These are phyloP conservation scores for Suillus clintonianus DNA, from an alignment of 768 basidiomycete genomes.

Conservation along the genomic window DNA sequence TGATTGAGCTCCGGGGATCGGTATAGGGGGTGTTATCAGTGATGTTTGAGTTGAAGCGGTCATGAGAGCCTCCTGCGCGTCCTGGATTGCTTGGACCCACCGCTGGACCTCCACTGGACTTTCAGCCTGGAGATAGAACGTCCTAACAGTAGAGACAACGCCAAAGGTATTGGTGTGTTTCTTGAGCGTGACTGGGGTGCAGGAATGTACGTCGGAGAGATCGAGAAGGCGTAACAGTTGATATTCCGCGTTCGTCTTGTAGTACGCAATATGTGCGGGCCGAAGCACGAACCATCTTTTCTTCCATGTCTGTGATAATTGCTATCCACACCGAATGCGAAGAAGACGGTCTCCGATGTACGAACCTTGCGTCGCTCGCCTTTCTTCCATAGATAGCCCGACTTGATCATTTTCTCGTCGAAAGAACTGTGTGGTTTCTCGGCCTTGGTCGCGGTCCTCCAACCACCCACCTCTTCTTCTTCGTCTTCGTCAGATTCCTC, in stretches of 20 bases:
- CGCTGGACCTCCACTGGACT: slow-evolving; percentile 68
- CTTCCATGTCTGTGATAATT: slow-evolving; percentile 85
- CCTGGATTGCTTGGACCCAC: slow-evolving; percentile 86
- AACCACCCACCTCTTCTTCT: slow-evolving; percentile 65
- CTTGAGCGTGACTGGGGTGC: slow-evolving; percentile 85
- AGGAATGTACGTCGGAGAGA: slow-evolving; percentile 85
- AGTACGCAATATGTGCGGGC: slow-evolving; percentile 90
- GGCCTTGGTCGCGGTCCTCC: slow-evolving; percentile 54
- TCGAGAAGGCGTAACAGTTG: slow-evolving; percentile 87
- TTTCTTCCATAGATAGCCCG: slow-evolving; percentile 97
- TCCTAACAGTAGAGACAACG: slow-evolving; percentile 85
- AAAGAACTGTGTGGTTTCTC: slow-evolving; percentile 48
- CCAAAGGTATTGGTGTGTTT: slow-evolving; percentile 88
- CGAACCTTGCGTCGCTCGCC: slow-evolving; percentile 93
- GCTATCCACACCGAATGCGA: slow-evolving; percentile 7
- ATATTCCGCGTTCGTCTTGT: slow-evolving; percentile 96
- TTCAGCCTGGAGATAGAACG: slow-evolving; percentile 88
- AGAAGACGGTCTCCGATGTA: slow-evolving; percentile 12
- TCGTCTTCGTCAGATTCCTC: slow-evolving; percentile 82
- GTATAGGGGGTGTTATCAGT: slow-evolving; percentile 48
- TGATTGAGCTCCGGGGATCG: slow-evolving; percentile 44
- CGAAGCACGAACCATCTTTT: slow-evolving; percentile 98
- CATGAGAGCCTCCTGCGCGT: slow-evolving; percentile 65
- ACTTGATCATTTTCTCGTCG: slow-evolving; percentile 78
- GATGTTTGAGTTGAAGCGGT: slow-evolving; percentile 64